Percentiles rank a stretch among this genome's conserved stretches.
Conservation (phyloP, 2,329 filamentous ascomycete species). For the Akanthomyces lecanii region DNA sequence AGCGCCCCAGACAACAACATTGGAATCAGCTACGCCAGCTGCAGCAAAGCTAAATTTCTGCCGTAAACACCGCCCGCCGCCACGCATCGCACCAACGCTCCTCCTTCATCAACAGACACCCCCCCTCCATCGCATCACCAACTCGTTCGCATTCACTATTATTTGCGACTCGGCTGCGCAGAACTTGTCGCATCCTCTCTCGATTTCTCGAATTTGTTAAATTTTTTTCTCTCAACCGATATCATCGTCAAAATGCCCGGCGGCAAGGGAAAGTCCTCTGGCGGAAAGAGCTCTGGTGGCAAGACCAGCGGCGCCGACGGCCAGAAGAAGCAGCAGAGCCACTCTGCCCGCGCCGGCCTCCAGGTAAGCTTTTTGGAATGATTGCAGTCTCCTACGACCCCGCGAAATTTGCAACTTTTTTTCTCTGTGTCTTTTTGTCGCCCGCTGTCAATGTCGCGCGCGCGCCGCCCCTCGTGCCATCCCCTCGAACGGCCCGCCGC, state of each 20-base stretch:
- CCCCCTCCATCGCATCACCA: conserved; percentile 7
- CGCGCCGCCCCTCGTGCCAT: conserved; percentile 1
- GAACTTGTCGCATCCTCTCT: background rate
- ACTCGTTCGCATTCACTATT: background rate
- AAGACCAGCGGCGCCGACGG: conserved; percentile 60
- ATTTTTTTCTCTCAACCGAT: conserved; percentile 9
- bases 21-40: conserved; percentile 13
- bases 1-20: conserved; percentile 16
- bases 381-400: background rate
- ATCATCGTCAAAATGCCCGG: conserved; percentile 58
- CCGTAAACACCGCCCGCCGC: conserved; percentile 19
- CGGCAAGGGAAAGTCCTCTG: conserved; percentile 89
- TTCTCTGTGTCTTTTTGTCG: conserved; percentile 19
- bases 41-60: conserved; percentile 18
- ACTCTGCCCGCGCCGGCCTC: conserved; percentile 90
- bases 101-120: conserved; percentile 10
- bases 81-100: conserved; percentile 12
- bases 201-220: conserved; percentile 4
- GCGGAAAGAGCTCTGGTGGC: conserved; percentile 81
- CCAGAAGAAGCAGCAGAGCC: conserved; percentile 86
- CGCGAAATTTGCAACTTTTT: conserved; percentile 12
- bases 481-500: conserved; percentile 6
- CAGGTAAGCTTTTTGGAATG: conserved; percentile 63
- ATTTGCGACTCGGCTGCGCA: background rate
- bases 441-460: background rate